Conservation (phyloP, 2,329 filamentous ascomycete species). For the Dryadomyces quercus-mongolicae region DNA sequence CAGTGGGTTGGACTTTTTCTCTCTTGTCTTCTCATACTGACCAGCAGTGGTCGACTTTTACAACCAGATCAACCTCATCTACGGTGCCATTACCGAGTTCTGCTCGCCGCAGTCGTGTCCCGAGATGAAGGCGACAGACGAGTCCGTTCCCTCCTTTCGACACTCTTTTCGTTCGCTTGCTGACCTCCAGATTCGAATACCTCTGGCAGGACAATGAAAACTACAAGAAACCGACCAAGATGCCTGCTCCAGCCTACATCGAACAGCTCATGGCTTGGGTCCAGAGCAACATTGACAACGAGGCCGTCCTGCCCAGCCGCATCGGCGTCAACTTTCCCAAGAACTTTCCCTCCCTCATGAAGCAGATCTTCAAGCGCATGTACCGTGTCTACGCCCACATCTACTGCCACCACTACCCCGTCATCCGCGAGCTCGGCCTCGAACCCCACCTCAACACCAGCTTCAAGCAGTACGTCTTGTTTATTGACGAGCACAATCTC, state of each 20-base stretch:
- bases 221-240: constrained; percentile 94
- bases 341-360: constrained; percentile 74
- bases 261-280: constrained; percentile 98
- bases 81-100: constrained; percentile 97
- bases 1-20: constrained; percentile 45
- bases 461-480: constrained; percentile 99
- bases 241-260: constrained; percentile 94
- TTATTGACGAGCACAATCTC: constrained; percentile 91
- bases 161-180: not conserved
- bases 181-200: constrained; percentile 69
- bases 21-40: constrained; percentile 16
- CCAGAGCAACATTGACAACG: constrained; percentile 89
- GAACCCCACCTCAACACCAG: constrained; percentile 97
- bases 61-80: constrained; percentile 98
- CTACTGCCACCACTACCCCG: constrained; percentile 98
- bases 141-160: constrained; percentile 51
- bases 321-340: constrained; percentile 94
- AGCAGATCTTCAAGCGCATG: constrained; percentile 97
- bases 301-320: constrained; percentile 85
- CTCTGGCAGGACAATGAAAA: constrained; percentile 95
- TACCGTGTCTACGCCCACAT: constrained; percentile 98
- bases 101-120: constrained; percentile 95
- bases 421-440: constrained; percentile 85
- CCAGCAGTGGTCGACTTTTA: constrained; percentile 97
- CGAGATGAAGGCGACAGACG: constrained; percentile 99